These are phyloP conservation scores for Thermochaetoides dissita DNA, from an alignment of 2,329 filamentous ascomycete genomes.

Conservation along the genomic window DNA sequence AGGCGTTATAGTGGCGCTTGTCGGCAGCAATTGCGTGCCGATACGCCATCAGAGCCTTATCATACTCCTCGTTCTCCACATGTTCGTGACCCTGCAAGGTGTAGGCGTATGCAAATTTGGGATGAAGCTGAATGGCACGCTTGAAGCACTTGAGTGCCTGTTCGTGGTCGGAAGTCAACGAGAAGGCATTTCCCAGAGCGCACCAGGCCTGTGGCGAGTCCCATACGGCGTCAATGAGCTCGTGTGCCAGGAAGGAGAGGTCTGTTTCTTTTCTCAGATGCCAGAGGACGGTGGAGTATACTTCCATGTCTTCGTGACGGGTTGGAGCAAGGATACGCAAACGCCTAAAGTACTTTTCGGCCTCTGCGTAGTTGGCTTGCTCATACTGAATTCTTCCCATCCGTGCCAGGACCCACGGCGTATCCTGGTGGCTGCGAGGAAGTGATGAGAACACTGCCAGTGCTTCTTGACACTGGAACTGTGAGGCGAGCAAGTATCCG, in stretches of 20 bases:
- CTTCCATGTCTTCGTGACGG: constrained; percentile 86
- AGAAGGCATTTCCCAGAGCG: constrained; percentile 87
- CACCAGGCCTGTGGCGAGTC: constrained; percentile 93
- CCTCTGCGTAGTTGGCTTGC: constrained; percentile 70
- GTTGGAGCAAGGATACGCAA: constrained; percentile 70
- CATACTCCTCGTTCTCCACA: constrained; percentile 90
- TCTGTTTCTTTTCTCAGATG: constrained; percentile 87
- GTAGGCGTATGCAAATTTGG: constrained; percentile 87
- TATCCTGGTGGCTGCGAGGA: constrained; percentile 65
- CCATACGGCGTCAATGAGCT: constrained; percentile 74
- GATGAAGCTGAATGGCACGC: constrained; percentile 78
- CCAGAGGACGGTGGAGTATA: constrained; percentile 99
- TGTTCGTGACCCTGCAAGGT: constrained; percentile 94
- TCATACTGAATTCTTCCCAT: constrained; percentile 88
- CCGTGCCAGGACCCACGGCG: constrained; percentile 83
- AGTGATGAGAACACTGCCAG: constrained; percentile 60
- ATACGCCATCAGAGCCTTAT: constrained; percentile 82
- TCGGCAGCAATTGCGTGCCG: constrained; percentile 76
- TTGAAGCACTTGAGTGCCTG: constrained; percentile 91
- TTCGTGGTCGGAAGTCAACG: constrained; percentile 81
- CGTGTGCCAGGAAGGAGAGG: constrained; percentile 80
- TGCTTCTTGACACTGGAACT: constrained; percentile 67
- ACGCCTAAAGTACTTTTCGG: constrained; percentile 71
- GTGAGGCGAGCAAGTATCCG: constrained; percentile 64
- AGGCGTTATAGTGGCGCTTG: constrained; percentile 90